Evolutionary conservation across 225 moss, liverwort and hornwort genomes (phyloP), one percentile per base, ranked within the genome.

Genomic region (Neckera pumila): DNA sequence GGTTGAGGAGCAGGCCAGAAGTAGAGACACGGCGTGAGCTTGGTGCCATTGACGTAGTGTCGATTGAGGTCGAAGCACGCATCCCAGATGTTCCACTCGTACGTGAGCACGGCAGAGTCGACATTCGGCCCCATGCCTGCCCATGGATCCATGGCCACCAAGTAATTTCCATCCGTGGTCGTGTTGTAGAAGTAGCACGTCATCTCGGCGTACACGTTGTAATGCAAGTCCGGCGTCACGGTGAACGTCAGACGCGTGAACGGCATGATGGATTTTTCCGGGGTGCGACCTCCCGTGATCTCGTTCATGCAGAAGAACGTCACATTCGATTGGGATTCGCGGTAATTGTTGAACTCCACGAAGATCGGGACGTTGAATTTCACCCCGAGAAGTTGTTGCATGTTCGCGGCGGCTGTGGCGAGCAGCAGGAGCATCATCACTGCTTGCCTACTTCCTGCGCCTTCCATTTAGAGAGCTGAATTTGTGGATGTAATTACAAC

Each of bases 11-110:
- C 60, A 14, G 91, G 92, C 92, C 92, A 93, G 73, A 92, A 89
- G 82, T 92, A 93, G 79, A 92, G 82, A 74, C 91, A 92, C 1
- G 91, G 92, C 28, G 86, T 92, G 85, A 93, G 93, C 81, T 61
- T 89, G 78, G 90, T 93, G 86, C 92, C 91, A 20, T 93, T 92
- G 31, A 88, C 93, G 66, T 92, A 91, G 17, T 92, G 93, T 36
- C 91, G 87, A 61, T 89, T 80, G 57, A 93, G 85, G 88, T 93
- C 91, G 84, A 93, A 93, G 85, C 91, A 93, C 27, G 89, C 34
- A 43, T 92, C 93, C 83, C 88, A 72, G 73, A 93, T 93, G 88
- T 93, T 92, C 92, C 93, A 92, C 57, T 93, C 91, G 74, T 91
- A 93, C 60, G 91, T 90, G 64, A 93, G 89, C 57, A 93, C 86